Conservation (phyloP, 2,329 filamentous ascomycete species). For the Coniochaeta ligniaria region DNA sequence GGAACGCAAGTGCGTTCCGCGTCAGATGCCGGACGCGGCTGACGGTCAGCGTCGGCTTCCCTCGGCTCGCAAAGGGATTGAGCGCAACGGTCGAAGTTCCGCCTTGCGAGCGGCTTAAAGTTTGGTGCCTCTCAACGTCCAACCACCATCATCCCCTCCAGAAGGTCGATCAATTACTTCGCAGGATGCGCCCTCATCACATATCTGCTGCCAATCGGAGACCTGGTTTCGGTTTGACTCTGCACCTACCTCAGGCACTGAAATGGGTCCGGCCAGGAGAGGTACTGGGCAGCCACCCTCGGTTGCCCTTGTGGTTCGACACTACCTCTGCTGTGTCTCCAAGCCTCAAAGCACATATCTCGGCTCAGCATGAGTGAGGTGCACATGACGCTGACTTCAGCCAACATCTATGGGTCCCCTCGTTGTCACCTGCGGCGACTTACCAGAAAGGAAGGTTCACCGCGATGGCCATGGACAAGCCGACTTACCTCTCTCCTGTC, state of each 20-base stretch:
- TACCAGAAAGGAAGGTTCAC: conserved; percentile 2
- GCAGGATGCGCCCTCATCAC: background rate
- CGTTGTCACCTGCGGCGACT: background rate
- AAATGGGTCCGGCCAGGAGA: background rate
- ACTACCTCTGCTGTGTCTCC: background rate
- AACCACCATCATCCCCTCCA: background rate
- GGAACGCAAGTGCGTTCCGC: background rate
- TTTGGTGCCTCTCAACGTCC: background rate
- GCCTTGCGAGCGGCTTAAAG: conserved; percentile 6
- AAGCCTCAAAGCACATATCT: background rate
- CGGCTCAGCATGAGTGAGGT: background rate
- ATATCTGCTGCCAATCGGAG: background rate
- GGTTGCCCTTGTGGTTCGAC: background rate
- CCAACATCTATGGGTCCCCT: background rate
- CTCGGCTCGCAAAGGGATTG: conserved; percentile 17
- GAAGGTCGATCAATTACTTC: background rate
- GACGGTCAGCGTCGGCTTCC: conserved; percentile 22
- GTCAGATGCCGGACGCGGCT: conserved; percentile 7
- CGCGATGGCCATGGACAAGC: background rate
- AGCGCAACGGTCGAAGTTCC: conserved; percentile 15
- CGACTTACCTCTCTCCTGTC: background rate
- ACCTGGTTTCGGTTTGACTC: background rate
- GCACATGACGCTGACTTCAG: background rate
- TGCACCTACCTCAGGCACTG: background rate
- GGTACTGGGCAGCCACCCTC: background rate